Base-by-base conservation (phyloP, 345 rosid genomes). In the Camelina sativa region DNA sequence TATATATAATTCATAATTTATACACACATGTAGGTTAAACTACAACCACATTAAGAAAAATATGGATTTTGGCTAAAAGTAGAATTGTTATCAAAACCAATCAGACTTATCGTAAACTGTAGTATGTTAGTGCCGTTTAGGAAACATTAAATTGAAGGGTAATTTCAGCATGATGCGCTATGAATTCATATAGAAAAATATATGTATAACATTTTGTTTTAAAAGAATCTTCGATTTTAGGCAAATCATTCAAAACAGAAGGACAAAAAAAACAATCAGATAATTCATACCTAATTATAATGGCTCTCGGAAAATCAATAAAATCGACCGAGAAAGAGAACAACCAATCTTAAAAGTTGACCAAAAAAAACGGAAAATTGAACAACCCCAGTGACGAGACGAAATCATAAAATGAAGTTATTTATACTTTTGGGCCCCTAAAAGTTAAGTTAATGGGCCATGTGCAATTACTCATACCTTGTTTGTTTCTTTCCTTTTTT, bases 361-460 rank as follows among this genome's bases (percentile, higher is more conserved):
- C 25, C 25, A 32, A 32, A 23, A 32, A 23, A 23, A 23, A 23
- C 3, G 35, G 34, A 7, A n/a, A 59, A 35, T 35, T 2, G 4
- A 9, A 32, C 11, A 28, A 16, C 62, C 23, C n/a, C n/a, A n/a
- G n/a, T n/a, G n/a, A n/a, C n/a, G n/a, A n/a, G 25, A 17, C 47
- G 22, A 37, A 13, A 22, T 34, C 4, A 4, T 3, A 28, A 23
- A 38, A 7, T 46, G 3, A n/a, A 5, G 30, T 19, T 38, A 11
- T 67, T 67, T 37, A 4, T 16, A 32, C 0, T 8, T 47, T 5
- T 34, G 50, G 58, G 58, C 66, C 74, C 30, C 11, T 20, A 8
- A 46, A 37, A 70, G 23, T 32, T 20, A 59, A 25, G 28, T 25
- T 25, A 25, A 20, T 20, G 66, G 50, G 38, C 51, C 65, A 61